Conservation (phyloP, 352 stramenopile genomes). For the Phytophthora nicotianae region DNA sequence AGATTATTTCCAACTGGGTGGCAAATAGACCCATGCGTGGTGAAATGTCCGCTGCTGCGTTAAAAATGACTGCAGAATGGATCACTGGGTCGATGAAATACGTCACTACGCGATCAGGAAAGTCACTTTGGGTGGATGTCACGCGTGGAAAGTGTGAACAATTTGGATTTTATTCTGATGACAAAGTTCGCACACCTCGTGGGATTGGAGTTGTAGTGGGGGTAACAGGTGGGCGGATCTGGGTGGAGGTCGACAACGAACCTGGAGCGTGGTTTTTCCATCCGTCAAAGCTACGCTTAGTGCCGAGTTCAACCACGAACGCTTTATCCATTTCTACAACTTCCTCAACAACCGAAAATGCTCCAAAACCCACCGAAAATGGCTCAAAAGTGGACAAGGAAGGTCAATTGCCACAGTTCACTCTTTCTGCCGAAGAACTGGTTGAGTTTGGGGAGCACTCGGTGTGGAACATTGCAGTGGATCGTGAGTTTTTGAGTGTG, state of each 20-base stretch:
- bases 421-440: slow-evolving; percentile 30
- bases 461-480: slow-evolving; percentile 45
- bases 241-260: slow-evolving; percentile 84
- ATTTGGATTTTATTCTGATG: slow-evolving; percentile 59
- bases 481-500: slow-evolving; percentile 46
- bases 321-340: slow-evolving; percentile 5
- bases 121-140: slow-evolving; percentile 76
- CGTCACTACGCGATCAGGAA: slow-evolving; percentile 62
- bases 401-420: background rate
- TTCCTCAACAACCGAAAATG: background rate
- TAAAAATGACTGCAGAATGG: slow-evolving; percentile 67
- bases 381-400: background rate
- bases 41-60: slow-evolving; percentile 42
- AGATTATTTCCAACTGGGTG: slow-evolving; percentile 59
- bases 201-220: slow-evolving; percentile 77
- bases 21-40: slow-evolving; percentile 27
- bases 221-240: slow-evolving; percentile 61
- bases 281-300: slow-evolving; percentile 59
- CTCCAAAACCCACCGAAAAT: background rate
- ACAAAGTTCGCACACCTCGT: slow-evolving; percentile 75
- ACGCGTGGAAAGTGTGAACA: slow-evolving; percentile 34
- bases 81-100: slow-evolving; percentile 47
- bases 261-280: slow-evolving; percentile 83
- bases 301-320: slow-evolving; percentile 16
- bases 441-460: slow-evolving; percentile 34